phyloP scores from a whole-genome alignment of 345 rosid species.

The Streptanthus diversifolius region DNA sequence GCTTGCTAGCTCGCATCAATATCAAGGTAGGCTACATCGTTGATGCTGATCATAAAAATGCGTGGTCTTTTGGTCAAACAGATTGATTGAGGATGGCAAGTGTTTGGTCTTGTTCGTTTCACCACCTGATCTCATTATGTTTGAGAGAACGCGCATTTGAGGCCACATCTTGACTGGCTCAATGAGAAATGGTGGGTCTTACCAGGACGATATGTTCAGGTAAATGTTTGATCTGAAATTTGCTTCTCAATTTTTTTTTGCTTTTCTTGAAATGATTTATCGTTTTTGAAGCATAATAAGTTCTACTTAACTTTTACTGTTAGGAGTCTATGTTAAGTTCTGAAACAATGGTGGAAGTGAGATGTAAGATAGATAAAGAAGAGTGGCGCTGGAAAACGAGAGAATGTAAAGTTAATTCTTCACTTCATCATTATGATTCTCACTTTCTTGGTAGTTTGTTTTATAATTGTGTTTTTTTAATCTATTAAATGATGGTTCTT shows the following conservation, averaged over 20 bases:
- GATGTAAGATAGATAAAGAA: neutral
- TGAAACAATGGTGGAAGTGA: constrained; percentile 23
- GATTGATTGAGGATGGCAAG: constrained; percentile 25
- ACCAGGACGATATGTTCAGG: constrained; percentile 26
- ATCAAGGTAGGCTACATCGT: constrained; percentile 39
- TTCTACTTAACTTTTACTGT: neutral
- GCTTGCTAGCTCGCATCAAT: neutral
- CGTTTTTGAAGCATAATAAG: neutral
- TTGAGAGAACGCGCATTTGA: constrained; percentile 40
- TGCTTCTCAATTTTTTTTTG: neutral
- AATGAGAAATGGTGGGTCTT: constrained; percentile 39
- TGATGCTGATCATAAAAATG: constrained; percentile 38
- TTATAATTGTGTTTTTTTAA: neutral
- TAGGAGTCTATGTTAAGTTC: constrained; percentile 5
- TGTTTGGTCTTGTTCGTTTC: constrained; percentile 45
- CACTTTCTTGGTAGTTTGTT: neutral
- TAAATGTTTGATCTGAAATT: neutral
- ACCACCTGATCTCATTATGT: constrained; percentile 45
- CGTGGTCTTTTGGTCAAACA: constrained; percentile 46
- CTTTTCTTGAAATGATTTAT: neutral
- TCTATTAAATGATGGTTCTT: neutral
- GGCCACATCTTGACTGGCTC: constrained; percentile 52
- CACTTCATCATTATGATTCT: neutral
- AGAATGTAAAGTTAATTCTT: neutral
- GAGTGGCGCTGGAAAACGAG: constrained; percentile 5